Conservation (phyloP, 78 protist genomes). For the Protostelium mycophagum region DNA sequence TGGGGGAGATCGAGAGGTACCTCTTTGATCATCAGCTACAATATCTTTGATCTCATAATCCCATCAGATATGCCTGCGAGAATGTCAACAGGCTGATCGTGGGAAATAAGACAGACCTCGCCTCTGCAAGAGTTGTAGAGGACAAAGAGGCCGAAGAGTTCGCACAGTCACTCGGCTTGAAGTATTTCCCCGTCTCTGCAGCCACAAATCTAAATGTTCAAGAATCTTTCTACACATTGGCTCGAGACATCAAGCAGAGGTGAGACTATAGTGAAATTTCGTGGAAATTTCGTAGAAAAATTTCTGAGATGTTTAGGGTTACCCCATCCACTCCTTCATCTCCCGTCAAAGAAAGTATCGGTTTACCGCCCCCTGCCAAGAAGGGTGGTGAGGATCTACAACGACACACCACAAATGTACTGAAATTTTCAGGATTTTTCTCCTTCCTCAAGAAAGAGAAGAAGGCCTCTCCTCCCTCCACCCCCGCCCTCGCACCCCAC, state of each 20-base stretch:
- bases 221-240: background rate
- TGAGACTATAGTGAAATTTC: too few relatives aligned
- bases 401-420: too few relatives aligned
- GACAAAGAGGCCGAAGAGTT: background rate
- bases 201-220: background rate
- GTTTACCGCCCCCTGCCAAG: too few relatives aligned
- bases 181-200: background rate
- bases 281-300: too few relatives aligned
- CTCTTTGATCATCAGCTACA: slow-evolving; percentile 94
- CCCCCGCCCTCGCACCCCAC: background rate
- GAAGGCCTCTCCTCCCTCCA: background rate
- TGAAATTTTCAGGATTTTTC: background rate
- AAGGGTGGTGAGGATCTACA: too few relatives aligned
- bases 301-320: too few relatives aligned
- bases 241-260: background rate
- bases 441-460: background rate
- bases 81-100: slow-evolving; percentile 96
- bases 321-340: too few relatives aligned
- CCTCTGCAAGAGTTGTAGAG: background rate
- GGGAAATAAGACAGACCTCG: slow-evolving; percentile 1
- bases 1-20: slow-evolving; percentile 91
- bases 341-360: too few relatives aligned
- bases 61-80: background rate
- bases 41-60: slow-evolving; percentile 98
- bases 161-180: background rate